phyloP scores from a whole-genome alignment of 2,329 filamentous ascomycete species.

The Tolypocladium album region DNA sequence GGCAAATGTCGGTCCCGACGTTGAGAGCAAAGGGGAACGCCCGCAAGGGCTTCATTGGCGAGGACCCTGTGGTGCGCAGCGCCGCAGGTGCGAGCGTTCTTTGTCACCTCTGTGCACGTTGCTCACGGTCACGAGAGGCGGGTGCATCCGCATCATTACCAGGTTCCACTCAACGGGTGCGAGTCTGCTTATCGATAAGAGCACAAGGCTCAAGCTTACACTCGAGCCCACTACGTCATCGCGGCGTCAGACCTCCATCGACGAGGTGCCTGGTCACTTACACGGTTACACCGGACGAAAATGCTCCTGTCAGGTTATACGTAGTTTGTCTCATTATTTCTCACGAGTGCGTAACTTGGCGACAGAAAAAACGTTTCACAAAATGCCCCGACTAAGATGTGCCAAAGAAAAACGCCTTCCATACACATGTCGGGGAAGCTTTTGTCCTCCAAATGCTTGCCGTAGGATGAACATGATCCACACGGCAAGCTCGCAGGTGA shows the following conservation, averaged over 20 bases:
- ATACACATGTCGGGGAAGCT: background rate
- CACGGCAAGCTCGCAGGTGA: background rate
- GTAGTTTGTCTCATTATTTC: background rate
- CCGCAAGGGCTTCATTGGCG: slow-evolving; percentile 19
- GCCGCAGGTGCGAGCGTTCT: background rate
- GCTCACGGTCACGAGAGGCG: background rate
- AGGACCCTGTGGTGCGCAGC: background rate
- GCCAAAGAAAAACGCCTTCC: background rate
- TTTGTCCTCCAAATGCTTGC: background rate
- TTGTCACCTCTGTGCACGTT: background rate
- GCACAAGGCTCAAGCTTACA: background rate
- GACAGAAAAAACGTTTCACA: background rate
- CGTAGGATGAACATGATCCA: background rate
- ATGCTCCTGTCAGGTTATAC: background rate
- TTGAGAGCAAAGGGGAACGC: slow-evolving; percentile 55
- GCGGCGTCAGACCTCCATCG: background rate
- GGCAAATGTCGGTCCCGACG: slow-evolving; percentile 73
- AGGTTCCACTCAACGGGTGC: no score
- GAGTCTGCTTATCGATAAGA: background rate
- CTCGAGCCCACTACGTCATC: background rate
- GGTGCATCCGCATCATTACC: background rate
- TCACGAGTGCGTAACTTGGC: background rate
- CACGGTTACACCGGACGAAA: background rate
- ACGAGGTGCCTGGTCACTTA: background rate
- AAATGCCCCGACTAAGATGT: background rate